A percentile compares a stretch with the other conserved stretches of the same genome.
These are phyloP conservation scores for Favolaschia claudopus DNA, from an alignment of 768 basidiomycete species.

Conservation along the genomic window DNA sequence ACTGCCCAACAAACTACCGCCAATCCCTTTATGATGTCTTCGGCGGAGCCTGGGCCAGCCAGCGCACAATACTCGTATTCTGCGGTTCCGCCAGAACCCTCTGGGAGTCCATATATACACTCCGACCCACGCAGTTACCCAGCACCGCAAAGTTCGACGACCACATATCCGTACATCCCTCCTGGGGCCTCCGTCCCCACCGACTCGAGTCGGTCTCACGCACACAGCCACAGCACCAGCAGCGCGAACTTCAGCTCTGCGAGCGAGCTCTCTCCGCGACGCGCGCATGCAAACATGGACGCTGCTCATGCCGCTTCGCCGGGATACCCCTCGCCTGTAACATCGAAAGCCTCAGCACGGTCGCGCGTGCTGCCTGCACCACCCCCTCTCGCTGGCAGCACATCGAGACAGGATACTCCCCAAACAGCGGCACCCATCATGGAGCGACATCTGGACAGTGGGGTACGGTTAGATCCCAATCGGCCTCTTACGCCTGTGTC, in stretches of 20 bases:
- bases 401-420: neutral
- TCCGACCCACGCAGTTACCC: neutral
- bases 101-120: neutral
- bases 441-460: conserved; percentile 18
- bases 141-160: neutral
- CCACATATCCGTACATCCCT: neutral
- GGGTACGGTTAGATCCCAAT: conserved; percentile 3
- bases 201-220: neutral
- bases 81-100: neutral
- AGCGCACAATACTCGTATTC: conserved; percentile 9
- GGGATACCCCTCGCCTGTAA: conserved; percentile 3
- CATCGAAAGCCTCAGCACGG: conserved; percentile 1
- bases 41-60: neutral
- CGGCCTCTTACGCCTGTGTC: neutral
- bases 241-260: neutral
- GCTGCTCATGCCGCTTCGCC: neutral
- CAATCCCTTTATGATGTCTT: conserved; percentile 3
- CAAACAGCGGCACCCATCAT: conserved; percentile 2
- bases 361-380: neutral
- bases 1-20: neutral
- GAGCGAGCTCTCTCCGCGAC: neutral
- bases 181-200: neutral
- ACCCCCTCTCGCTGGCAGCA: neutral
- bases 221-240: conserved; percentile 1
- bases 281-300: neutral